A percentile compares a stretch with the other conserved stretches of the same genome.
Evolutionary conservation across 306 rosid genomes (phyloP).

Genomic region (Fragaria ananassa): DNA sequence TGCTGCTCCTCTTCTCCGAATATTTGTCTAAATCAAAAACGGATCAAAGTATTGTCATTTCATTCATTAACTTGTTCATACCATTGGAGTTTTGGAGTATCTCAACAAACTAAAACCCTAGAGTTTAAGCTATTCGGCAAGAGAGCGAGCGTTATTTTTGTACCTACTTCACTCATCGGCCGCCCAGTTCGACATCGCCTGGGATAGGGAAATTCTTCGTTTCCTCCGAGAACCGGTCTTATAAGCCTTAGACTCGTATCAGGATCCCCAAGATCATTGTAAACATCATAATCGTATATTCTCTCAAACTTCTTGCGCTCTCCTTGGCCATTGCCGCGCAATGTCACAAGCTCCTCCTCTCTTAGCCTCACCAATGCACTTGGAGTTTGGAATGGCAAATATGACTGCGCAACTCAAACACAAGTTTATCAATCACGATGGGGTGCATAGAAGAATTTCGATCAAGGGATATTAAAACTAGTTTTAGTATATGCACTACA

Average conservation of each 20-base stretch:
- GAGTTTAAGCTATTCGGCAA: neutral
- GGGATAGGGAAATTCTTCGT: constrained; percentile 29
- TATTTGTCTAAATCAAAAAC: neutral
- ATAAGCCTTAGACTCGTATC: constrained; percentile 18
- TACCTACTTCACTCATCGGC: constrained; percentile 15
- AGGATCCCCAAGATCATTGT: constrained; percentile 47
- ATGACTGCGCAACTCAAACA: constrained; percentile 30
- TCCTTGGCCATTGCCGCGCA: constrained; percentile 45
- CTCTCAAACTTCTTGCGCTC: constrained; percentile 37
- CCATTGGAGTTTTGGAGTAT: neutral
- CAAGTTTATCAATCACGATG: neutral
- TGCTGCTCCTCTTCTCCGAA: constrained; percentile 40
- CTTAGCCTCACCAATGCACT: constrained; percentile 37
- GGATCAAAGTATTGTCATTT: neutral
- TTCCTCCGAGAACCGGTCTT: constrained; percentile 38
- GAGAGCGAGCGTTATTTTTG: neutral
- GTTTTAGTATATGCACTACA: neutral
- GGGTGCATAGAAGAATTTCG: too few species aligned
- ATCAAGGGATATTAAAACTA: too few species aligned
- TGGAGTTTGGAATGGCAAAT: constrained; percentile 46
- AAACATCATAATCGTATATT: constrained; percentile 51
- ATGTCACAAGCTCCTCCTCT: constrained; percentile 35
- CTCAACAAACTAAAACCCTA: neutral
- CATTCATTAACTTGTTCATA: neutral
- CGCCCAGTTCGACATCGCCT: constrained; percentile 42